Conservation (phyloP, 2,329 filamentous ascomycete species). For the Colletotrichum trifolii region DNA sequence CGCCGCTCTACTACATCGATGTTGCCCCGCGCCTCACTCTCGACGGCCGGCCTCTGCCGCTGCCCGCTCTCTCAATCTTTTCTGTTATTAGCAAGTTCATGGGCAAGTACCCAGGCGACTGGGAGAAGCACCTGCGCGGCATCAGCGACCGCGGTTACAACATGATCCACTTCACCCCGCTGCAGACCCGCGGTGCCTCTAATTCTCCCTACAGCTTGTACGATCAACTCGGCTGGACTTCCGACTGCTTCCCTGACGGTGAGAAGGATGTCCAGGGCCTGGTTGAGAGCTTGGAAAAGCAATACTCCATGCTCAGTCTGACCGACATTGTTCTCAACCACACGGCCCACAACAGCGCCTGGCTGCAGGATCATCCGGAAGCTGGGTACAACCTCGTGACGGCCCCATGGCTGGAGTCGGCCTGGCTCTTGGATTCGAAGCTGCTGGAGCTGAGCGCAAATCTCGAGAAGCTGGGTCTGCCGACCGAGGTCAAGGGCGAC, state of each 20-base stretch:
- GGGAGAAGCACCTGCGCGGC: constrained; percentile 88
- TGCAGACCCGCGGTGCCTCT: constrained; percentile 88
- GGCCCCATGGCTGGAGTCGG: constrained; percentile 80
- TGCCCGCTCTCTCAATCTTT: constrained; percentile 90
- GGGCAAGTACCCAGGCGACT: constrained; percentile 89
- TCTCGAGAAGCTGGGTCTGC: constrained; percentile 77
- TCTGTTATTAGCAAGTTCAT: constrained; percentile 98
- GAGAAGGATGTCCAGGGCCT: constrained; percentile 83
- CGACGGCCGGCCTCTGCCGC: constrained; percentile 78
- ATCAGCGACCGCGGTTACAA: constrained; percentile 96
- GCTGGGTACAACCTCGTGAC: constrained; percentile 94
- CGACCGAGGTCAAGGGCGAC: constrained; percentile 75
- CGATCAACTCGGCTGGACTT: constrained; percentile 90
- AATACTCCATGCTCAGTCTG: constrained; percentile 86
- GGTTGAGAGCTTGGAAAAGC: constrained; percentile 83
- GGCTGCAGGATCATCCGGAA: constrained; percentile 94
- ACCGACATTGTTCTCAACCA: constrained; percentile 99
- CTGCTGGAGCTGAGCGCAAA: constrained; percentile 81
- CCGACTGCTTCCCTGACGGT: constrained; percentile 82
- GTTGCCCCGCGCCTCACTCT: constrained; percentile 85
- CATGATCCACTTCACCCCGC: constrained; percentile 97
- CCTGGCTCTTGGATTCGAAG: constrained; percentile 70
- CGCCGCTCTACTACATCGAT: constrained; percentile 90
- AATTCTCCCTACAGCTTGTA: constrained; percentile 98
- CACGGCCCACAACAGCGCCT: constrained; percentile 93